A percentile compares a stretch with the other conserved stretches of the same genome.
These are phyloP conservation scores for Euphorbia celastroides DNA, from an alignment of 441 rosid genomes.

Conservation along the genomic window DNA sequence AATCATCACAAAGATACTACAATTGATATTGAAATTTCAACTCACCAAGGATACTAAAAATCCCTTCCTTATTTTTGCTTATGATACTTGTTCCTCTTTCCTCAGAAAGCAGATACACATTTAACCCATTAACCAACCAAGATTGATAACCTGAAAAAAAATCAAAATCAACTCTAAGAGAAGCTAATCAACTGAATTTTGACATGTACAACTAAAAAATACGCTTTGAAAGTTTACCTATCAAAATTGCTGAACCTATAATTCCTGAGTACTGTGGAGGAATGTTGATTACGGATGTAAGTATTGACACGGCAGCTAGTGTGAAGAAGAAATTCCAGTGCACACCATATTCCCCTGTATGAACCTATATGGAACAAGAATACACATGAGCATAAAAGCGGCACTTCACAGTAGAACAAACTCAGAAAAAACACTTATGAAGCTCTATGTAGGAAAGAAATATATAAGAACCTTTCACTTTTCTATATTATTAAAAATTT, in stretches of 20 bases:
- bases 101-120: constrained; percentile 60
- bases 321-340: constrained; percentile 98
- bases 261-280: constrained; percentile 68
- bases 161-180: constrained; percentile 15
- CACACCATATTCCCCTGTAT: constrained; percentile 75
- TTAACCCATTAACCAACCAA: constrained; percentile 63
- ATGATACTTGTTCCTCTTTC: constrained; percentile 64
- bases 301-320: constrained; percentile 71
- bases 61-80: constrained; percentile 86
- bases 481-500: neutral
- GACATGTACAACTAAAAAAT: constrained; percentile 10
- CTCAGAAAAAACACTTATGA: neutral
- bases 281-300: constrained; percentile 53
- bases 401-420: neutral
- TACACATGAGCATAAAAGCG: neutral
- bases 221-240: constrained; percentile 38
- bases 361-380: constrained; percentile 43
- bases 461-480: neutral
- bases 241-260: constrained; percentile 55
- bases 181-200: constrained; percentile 12
- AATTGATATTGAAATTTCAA: constrained; percentile 4
- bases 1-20: neutral
- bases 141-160: constrained; percentile 62
- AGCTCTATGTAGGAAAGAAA: neutral
- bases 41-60: constrained; percentile 76